Percentiles rank a stretch among this genome's conserved stretches.
Evolutionary conservation across 2,329 filamentous ascomycete genomes (phyloP).

Genomic region (Plenodomus biglobosus): DNA sequence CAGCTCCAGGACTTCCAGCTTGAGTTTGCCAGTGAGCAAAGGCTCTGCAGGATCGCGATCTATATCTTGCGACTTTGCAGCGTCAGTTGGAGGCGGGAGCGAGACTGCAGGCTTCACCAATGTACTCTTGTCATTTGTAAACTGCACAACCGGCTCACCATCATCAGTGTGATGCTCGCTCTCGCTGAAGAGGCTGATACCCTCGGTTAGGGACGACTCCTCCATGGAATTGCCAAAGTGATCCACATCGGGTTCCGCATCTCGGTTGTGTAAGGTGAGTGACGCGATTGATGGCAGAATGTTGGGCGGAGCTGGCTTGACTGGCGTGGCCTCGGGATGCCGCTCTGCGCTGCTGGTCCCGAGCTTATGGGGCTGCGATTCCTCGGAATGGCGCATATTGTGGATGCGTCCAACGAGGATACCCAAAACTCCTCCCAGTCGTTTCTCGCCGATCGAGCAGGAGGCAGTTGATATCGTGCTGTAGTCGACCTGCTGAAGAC

Average conservation of each 20-base stretch:
- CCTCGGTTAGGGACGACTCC: constrained; percentile 27
- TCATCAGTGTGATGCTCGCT: constrained; percentile 17
- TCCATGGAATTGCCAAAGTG: constrained; percentile 31
- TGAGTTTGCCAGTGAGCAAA: constrained; percentile 60
- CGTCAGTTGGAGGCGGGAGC: constrained; percentile 2
- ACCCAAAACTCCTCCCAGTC: constrained; percentile 69
- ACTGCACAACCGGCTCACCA: constrained; percentile 11
- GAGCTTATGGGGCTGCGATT: constrained; percentile 13
- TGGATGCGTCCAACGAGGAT: constrained; percentile 68
- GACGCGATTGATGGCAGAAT: constrained; percentile 21
- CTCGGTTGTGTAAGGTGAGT: constrained; percentile 31
- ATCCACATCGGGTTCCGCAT: constrained; percentile 31
- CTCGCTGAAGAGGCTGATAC: constrained; percentile 26
- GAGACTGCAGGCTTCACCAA: constrained; percentile 3
- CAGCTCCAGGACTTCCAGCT: constrained; percentile 71
- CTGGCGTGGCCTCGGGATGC: constrained; percentile 15
- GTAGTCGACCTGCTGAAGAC: constrained; percentile 66
- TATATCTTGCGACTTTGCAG: constrained; percentile 1
- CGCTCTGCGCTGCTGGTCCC: constrained; percentile 17
- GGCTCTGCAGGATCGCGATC: constrained; percentile 30
- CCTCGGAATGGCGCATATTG: constrained; percentile 53
- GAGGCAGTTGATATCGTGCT: constrained; percentile 56
- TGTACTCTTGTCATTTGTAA: constrained; percentile 5
- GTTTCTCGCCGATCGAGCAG: constrained; percentile 59
- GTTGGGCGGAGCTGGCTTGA: constrained; percentile 19